A percentile compares a stretch with the other conserved stretches of the same genome.
phyloP scores from a whole-genome alignment of 1,284 basidiomycete genomes.

The Ceratobasidium papillatum region DNA sequence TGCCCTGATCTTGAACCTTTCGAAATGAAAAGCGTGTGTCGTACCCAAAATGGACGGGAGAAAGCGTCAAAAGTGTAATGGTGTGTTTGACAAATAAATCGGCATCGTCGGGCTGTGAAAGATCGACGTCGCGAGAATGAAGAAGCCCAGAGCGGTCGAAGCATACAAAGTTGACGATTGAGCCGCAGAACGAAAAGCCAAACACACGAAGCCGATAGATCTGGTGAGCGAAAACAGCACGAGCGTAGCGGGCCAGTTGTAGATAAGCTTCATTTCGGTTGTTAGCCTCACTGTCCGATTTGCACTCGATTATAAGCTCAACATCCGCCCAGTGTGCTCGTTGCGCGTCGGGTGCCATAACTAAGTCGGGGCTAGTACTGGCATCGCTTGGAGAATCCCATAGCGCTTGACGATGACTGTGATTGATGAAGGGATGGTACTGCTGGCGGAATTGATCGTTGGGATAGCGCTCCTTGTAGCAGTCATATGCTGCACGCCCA shows the following conservation, averaged over 20 bases:
- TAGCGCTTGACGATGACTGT: neutral
- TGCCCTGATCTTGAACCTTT: neutral
- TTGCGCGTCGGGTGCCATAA: neutral
- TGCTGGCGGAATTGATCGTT: neutral
- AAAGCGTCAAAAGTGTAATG: neutral
- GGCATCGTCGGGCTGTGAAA: neutral
- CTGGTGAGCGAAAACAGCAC: slow-evolving; percentile 11
- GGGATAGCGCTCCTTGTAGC: neutral
- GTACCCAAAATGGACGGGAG: neutral
- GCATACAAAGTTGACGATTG: neutral
- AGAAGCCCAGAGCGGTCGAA: neutral
- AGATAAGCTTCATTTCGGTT: neutral
- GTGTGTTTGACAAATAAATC: neutral
- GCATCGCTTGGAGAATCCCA: slow-evolving; percentile 6
- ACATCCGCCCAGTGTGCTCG: slow-evolving; percentile 22
- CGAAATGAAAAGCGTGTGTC: slow-evolving; percentile 3
- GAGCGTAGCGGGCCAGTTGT: slow-evolving; percentile 30
- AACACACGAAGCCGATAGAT: slow-evolving; percentile 2
- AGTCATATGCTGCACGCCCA: neutral
- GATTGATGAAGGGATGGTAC: neutral
- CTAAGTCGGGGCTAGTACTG: slow-evolving; percentile 2
- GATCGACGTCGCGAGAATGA: slow-evolving; percentile 11
- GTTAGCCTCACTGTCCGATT: neutral
- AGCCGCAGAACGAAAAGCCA: neutral
- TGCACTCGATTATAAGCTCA: slow-evolving; percentile 14